Evolutionary conservation across 768 basidiomycete species (phyloP), one percentile per base, ranked within the genome.

Genomic region (Flagelloscypha sp.): DNA sequence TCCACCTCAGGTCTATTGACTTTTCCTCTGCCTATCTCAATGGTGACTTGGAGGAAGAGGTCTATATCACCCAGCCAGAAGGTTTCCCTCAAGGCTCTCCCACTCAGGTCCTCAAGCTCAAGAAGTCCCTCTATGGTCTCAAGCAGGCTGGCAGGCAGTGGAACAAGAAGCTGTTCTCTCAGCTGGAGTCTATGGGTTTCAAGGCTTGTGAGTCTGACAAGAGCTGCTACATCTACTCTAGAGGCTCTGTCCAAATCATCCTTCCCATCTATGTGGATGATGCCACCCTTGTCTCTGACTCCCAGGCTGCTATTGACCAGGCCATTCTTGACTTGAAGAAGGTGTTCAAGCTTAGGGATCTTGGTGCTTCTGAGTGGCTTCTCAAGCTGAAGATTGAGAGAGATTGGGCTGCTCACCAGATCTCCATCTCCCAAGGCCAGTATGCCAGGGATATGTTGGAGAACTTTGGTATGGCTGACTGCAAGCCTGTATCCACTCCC

Each of bases 401-500:
- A 16, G 45, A 61, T 36, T 29, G 42, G 2, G 7, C 36, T 2
- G 36, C 32, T 1, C 33, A 40, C n/a, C 52, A 40, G 1, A 35
- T 62, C 11, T 27, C 35, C 2, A 23, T 63, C 7, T 48, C 46
- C 18, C 61, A 67, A 36, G 19, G 29, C 1, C 45, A 50, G 15
- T 56, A 53, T 28, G 48, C 48, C 22, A 13, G 52, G 1, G 37
- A 51, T 32, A 49, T 56, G 18, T 42, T 63, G 3, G 41, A 43
- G 7, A 40, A 43, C 7, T 61, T 48, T 35, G 34, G 42, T 7
- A 49, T 63, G 42, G 20, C 43, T 8, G 49, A 58, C 30, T 48
- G 47, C 25, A 53, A 59, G 12, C 50, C 56, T 0, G 49, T 58
- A 11, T 35, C 38, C 7, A 65, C 58, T 4, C 63, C 62, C 3